Conservation (phyloP, 2,329 filamentous ascomycete genomes). For the Grosmannia clavigera region DNA sequence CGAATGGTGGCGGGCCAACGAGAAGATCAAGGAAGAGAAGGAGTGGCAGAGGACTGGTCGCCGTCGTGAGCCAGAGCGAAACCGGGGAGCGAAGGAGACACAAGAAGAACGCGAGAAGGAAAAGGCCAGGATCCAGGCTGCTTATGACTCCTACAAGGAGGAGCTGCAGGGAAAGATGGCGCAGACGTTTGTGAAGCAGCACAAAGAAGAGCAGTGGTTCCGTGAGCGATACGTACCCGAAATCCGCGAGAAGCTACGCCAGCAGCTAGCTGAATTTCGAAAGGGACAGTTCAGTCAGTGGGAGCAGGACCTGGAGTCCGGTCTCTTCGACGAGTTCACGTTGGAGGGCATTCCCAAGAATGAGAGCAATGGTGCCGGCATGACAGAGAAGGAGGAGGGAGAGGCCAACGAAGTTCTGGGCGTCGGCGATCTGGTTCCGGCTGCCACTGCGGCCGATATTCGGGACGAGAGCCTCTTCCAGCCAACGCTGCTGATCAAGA, state of each 20-base stretch:
- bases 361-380: constrained; percentile 77
- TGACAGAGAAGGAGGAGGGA: constrained; percentile 89
- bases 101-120: constrained; percentile 69
- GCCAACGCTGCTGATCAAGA: constrained; percentile 94
- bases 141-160: constrained; percentile 56
- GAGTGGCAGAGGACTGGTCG: constrained; percentile 59
- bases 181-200: constrained; percentile 75
- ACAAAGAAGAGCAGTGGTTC: constrained; percentile 97
- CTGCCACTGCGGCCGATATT: constrained; percentile 71
- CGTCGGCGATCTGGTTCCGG: constrained; percentile 80
- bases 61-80: constrained; percentile 49
- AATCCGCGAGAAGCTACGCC: constrained; percentile 61
- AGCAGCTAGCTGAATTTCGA: constrained; percentile 68
- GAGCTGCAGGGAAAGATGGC: constrained; percentile 69
- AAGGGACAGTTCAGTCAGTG: constrained; percentile 71
- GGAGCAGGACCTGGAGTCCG: constrained; percentile 75
- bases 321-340: constrained; percentile 87
- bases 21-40: constrained; percentile 71
- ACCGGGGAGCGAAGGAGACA: constrained; percentile 51
- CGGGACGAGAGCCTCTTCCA: constrained; percentile 80
- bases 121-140: constrained; percentile 62
- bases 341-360: constrained; percentile 89
- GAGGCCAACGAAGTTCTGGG: constrained; percentile 90
- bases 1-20: constrained; percentile 76
- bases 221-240: constrained; percentile 85